A percentile compares a stretch with the other conserved stretches of the same genome.
phyloP scores from a whole-genome alignment of 2,329 filamentous ascomycete species.

The Apiospora phragmitis region DNA sequence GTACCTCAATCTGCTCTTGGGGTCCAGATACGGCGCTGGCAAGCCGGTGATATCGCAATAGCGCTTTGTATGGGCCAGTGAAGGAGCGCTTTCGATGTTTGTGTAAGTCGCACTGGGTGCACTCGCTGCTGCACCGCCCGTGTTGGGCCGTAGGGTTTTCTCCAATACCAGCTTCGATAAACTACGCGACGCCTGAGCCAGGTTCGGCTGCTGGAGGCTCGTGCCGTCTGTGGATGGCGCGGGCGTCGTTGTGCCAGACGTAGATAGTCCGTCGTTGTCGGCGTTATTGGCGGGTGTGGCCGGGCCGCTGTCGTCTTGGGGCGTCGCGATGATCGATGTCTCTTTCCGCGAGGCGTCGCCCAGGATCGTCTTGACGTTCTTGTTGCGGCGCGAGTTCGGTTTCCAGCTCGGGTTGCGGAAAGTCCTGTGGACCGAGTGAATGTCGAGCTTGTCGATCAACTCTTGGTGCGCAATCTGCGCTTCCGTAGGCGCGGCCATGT shows the following conservation, averaged over 20 bases:
- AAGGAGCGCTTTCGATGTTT: conserved; percentile 94
- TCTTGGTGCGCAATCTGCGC: conserved; percentile 79
- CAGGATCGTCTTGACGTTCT: conserved; percentile 96
- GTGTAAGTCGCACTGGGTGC: conserved; percentile 85
- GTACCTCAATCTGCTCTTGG: conserved; percentile 91
- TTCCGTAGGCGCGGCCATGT: conserved; percentile 65
- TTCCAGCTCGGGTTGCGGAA: conserved; percentile 93
- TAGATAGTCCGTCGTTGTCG: conserved; percentile 28
- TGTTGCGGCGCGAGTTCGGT: conserved; percentile 93
- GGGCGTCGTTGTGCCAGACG: conserved; percentile 17
- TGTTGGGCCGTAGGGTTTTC: conserved; percentile 62
- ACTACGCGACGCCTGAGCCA: conserved; percentile 85
- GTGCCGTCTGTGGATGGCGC: conserved; percentile 19
- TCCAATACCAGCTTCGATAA: conserved; percentile 86
- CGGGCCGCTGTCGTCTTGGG: conserved; percentile 67
- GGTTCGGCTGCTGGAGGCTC: conserved; percentile 59
- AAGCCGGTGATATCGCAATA: conserved; percentile 97
- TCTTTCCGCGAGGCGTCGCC: conserved; percentile 86
- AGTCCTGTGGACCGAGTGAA: conserved; percentile 79
- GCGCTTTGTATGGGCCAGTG: conserved; percentile 77
- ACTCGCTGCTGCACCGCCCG: conserved; percentile 37
- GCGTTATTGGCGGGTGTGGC: conserved; percentile 53
- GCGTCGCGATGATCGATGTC: conserved; percentile 79
- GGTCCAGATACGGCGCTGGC: conserved; percentile 88
- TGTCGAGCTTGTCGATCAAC: conserved; percentile 89